phyloP scores from a whole-genome alignment of 2,329 filamentous ascomycete genomes.

The Clonostachys rhizophaga region DNA sequence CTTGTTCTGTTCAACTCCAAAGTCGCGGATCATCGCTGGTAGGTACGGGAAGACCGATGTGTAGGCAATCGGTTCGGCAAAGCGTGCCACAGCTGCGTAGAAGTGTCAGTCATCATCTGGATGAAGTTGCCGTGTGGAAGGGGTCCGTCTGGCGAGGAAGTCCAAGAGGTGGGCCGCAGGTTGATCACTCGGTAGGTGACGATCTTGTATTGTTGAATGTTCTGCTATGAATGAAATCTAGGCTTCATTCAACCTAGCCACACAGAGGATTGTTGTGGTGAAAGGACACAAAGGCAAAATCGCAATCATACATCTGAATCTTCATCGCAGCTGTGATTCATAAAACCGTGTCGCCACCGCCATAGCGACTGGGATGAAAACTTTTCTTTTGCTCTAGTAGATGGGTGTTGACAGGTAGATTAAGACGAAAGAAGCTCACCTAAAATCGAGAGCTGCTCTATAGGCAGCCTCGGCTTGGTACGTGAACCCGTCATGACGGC shows the following conservation, averaged over 20 bases:
- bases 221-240: constrained; percentile 12
- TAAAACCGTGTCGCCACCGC: too few species aligned
- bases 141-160: neutral
- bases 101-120: constrained; percentile 5
- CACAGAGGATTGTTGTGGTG: neutral
- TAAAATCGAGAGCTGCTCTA: constrained; percentile 72
- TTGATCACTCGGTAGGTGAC: neutral
- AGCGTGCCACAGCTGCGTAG: constrained; percentile 64
- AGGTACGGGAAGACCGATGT: constrained; percentile 68
- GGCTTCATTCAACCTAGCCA: neutral
- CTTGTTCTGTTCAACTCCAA: constrained; percentile 65
- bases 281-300: neutral
- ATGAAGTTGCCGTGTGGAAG: constrained; percentile 2
- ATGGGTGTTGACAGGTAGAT: neutral
- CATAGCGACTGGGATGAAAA: too few species aligned
- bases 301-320: too few species aligned
- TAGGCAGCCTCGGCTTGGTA: constrained; percentile 59
- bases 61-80: constrained; percentile 70
- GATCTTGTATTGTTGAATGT: constrained; percentile 3
- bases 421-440: constrained; percentile 45
- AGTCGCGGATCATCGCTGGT: constrained; percentile 80
- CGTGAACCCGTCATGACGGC: neutral
- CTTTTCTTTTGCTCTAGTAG: too few species aligned
- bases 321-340: too few species aligned
- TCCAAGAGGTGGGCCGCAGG: neutral